These are phyloP conservation scores for Psilocybe subaeruginosa DNA, from an alignment of 768 basidiomycete genomes.

Conservation along the genomic window DNA sequence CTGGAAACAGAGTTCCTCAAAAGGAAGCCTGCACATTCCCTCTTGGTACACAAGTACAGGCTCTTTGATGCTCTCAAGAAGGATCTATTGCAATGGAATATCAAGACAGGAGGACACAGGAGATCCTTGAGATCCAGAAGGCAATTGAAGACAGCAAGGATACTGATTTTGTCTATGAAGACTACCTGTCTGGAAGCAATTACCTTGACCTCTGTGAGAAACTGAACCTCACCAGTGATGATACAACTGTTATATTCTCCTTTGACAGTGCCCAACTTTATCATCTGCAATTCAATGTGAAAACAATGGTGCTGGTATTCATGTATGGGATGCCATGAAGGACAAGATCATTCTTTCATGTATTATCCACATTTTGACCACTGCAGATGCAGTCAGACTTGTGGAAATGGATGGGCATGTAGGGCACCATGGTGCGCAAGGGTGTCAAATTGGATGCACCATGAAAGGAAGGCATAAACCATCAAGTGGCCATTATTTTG, in stretches of 20 bases:
- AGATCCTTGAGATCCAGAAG: conserved; percentile 10
- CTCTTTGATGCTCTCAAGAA: conserved; percentile 25
- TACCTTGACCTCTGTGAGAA: conserved; percentile 22
- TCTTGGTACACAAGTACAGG: conserved; percentile 48
- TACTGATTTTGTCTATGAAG: conserved; percentile 16
- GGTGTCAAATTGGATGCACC: conserved; percentile 35
- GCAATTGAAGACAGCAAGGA: background rate
- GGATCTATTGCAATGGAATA: conserved; percentile 31
- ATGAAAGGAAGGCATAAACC: conserved; percentile 34
- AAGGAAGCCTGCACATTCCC: conserved; percentile 40
- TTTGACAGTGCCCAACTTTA: conserved; percentile 45
- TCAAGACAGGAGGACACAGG: conserved; percentile 18
- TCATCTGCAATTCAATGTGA: conserved; percentile 32
- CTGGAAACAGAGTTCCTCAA: conserved; percentile 26
- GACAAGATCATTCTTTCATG: conserved; percentile 18
- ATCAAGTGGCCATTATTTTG: conserved; percentile 32
- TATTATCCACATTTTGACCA: conserved; percentile 25
- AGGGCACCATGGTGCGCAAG: conserved; percentile 31
- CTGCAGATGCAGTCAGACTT: conserved; percentile 32
- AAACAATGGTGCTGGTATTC: conserved; percentile 20
- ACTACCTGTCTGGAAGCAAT: conserved; percentile 26
- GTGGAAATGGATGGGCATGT: conserved; percentile 29
- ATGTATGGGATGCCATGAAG: conserved; percentile 27
- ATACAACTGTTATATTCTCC: conserved; percentile 34
- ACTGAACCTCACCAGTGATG: conserved; percentile 25